These are phyloP conservation scores for Penicillium polonicum DNA, from an alignment of 2,329 filamentous ascomycete genomes.

Conservation along the genomic window DNA sequence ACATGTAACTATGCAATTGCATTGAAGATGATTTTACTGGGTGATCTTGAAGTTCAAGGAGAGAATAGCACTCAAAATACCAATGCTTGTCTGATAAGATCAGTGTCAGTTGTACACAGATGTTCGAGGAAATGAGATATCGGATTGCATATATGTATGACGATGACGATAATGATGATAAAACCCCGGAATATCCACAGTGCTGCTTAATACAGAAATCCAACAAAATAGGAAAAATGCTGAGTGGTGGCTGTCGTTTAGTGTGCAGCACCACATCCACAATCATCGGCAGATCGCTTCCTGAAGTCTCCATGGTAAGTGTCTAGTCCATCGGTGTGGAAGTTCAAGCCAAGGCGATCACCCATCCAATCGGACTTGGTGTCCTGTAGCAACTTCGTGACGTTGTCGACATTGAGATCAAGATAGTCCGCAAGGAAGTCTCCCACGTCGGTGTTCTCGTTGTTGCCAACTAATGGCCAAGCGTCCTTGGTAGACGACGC, in stretches of 20 bases:
- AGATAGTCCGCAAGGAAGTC: constrained; percentile 78
- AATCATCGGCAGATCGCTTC: constrained; percentile 34
- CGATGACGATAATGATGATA: not conserved
- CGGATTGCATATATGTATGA: not conserved
- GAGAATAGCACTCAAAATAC: not conserved
- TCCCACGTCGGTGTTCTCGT: constrained; percentile 93
- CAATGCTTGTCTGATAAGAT: not conserved
- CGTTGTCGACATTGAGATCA: constrained; percentile 70
- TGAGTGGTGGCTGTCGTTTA: constrained; percentile 10
- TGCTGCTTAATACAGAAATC: not conserved
- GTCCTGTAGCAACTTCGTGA: constrained; percentile 70
- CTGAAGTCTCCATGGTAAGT: constrained; percentile 48
- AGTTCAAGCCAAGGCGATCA: constrained; percentile 36
- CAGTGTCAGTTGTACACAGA: not conserved
- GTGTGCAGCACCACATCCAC: constrained; percentile 32
- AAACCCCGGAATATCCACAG: constrained; percentile 4
- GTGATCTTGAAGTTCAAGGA: too few relatives aligned
- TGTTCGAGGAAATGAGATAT: not conserved
- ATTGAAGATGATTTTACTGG: not conserved
- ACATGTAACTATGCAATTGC: not conserved
- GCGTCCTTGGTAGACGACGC: constrained; percentile 67
- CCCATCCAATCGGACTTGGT: constrained; percentile 41
- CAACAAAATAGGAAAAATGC: not conserved
- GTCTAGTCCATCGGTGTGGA: constrained; percentile 42
- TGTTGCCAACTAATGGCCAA: constrained; percentile 71